Evolutionary conservation across 1,284 basidiomycete genomes (phyloP), one percentile per base, ranked within the genome.

Genomic region (Irpex rosettiformis): DNA sequence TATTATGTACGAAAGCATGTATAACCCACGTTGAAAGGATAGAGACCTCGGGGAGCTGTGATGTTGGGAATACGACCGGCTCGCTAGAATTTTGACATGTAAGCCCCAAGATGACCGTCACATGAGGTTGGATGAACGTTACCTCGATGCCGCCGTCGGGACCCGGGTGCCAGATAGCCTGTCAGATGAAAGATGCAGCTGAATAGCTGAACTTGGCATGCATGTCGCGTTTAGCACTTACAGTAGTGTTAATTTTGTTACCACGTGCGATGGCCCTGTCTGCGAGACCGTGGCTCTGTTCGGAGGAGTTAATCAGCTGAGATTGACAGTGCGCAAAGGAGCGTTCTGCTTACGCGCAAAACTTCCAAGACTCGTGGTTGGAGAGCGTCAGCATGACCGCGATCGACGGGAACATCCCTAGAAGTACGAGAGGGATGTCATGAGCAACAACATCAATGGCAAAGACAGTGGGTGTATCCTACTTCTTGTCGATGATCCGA

Each of bases 151-250:
- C 84, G n/a, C 86, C 84, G 45, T 77, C 68, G 4, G 76, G 69
- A 25, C 76, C 73, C 10, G 89, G 87, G 61, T 89, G 85, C 67
- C 90, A 91, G 66, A 89, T 89, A 7, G 87, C 84, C 86, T 90
- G 40, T 42, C 8, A 24, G 21, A 24, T 3, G 45, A 11, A 29
- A 49, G 4, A 24, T 8, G 18, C 13, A 55, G 18, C 13, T 8
- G 40, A 37, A 5, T 45, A 4, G 7, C 30, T 16, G 40, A 3
- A 24, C 4, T 6, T 25, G 28, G 1, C 21, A 40, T 1, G 10
- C 18, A 8, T 30, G 16, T 4, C 1, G 2, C 10, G 13, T 54
- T 25, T 33, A 48, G 18, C n/a, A 74, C 81, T 63, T 67, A 88
- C 88, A 52, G 80, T 80, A 70, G 82, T 79, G 63, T 88, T 81